Evolutionary conservation across 2,329 filamentous ascomycete species (phyloP).

Genomic region (Scytalidium sp.): DNA sequence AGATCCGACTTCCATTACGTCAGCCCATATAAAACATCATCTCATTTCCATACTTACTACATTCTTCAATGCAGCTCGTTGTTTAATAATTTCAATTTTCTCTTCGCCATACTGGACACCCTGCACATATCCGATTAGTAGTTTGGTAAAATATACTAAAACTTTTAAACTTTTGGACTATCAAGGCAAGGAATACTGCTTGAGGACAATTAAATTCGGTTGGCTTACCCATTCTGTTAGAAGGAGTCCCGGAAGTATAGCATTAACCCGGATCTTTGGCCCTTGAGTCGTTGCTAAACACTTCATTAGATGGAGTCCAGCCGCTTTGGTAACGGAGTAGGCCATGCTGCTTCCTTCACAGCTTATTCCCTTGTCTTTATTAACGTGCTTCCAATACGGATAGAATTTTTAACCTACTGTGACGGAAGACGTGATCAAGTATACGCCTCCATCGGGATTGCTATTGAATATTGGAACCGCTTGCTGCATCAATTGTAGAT

Average conservation of each 20-base stretch:
- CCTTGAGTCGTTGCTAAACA: slow-evolving; percentile 57
- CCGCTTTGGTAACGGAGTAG: slow-evolving; percentile 59
- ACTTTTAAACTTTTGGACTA: no score
- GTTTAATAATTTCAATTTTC: no score
- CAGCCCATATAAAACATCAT: no score
- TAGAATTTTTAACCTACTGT: neutral
- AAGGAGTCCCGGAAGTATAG: slow-evolving; percentile 55
- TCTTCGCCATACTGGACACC: no score
- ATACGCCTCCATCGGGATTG: neutral
- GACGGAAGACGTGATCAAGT: neutral
- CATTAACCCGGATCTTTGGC: slow-evolving; percentile 55
- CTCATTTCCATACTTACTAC: no score
- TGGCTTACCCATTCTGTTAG: slow-evolving; percentile 60
- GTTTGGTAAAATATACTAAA: no score
- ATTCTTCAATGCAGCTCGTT: no score
- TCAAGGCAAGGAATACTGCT: no score
- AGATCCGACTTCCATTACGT: slow-evolving; percentile 40
- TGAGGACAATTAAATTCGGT: no score
- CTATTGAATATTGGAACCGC: neutral
- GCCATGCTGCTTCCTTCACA: slow-evolving; percentile 51
- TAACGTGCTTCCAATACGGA: no score
- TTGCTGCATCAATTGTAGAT: neutral
- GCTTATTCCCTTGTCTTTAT: no score
- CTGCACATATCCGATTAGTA: no score
- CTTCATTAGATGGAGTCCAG: slow-evolving; percentile 57